Percentiles rank a stretch among this genome's conserved stretches.
These are phyloP conservation scores for Didymella exigua DNA, from an alignment of 2,329 filamentous ascomycete species.

Conservation along the genomic window DNA sequence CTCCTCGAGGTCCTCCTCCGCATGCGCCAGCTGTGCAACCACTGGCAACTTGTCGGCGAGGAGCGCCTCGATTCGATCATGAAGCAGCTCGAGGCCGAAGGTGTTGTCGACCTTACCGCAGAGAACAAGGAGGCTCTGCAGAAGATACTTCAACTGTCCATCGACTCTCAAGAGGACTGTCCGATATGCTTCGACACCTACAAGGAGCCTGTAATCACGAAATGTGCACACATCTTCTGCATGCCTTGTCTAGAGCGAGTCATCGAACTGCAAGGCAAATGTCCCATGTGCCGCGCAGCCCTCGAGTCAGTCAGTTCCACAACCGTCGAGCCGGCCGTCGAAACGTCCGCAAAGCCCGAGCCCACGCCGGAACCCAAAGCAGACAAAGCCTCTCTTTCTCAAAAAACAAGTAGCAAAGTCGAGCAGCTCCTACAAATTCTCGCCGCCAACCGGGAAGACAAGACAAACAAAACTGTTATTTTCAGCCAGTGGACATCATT, in stretches of 20 bases:
- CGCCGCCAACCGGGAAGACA: constrained; percentile 68
- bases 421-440: constrained; percentile 78
- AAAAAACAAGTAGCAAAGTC: constrained; percentile 75
- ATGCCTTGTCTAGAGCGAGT: constrained; percentile 73
- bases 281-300: constrained; percentile 79
- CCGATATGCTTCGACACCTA: constrained; percentile 78
- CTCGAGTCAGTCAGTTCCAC: constrained; percentile 56
- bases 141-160: constrained; percentile 74
- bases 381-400: constrained; percentile 60
- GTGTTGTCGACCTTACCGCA: constrained; percentile 70
- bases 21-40: constrained; percentile 84
- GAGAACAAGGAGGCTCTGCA: constrained; percentile 76
- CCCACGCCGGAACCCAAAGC: constrained; percentile 47
- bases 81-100: constrained; percentile 69
- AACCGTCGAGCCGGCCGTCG: constrained; percentile 70
- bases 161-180: constrained; percentile 83
- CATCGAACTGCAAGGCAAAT: constrained; percentile 77
- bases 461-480: constrained; percentile 69
- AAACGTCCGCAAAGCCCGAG: constrained; percentile 44
- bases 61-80: constrained; percentile 73
- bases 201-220: constrained; percentile 77
- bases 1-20: constrained; percentile 82
- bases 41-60: constrained; percentile 81
- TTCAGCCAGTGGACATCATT: constrained; percentile 82
- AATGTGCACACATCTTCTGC: constrained; percentile 83